phyloP scores from a whole-genome alignment of 306 rosid species.

The Lagenaria siceraria region DNA sequence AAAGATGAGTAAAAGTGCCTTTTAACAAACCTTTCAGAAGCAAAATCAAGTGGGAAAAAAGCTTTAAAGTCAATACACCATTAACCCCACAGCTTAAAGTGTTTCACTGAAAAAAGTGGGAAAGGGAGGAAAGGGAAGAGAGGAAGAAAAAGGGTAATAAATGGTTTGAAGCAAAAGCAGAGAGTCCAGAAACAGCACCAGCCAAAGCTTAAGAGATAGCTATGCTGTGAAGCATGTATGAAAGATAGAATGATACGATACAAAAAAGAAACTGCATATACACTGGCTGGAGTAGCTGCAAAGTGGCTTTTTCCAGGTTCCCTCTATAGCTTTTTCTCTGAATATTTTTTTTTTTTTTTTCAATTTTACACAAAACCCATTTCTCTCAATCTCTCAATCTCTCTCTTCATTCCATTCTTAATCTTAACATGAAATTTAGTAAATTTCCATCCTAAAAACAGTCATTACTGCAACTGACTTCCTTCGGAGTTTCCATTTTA shows the following conservation, averaged over 20 bases:
- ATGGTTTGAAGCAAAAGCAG: conserved; percentile 12
- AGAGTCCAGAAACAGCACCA: conserved; percentile 12
- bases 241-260: conserved; percentile 6
- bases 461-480: neutral
- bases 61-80: conserved; percentile 35
- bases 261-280: conserved; percentile 5
- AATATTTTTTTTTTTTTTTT: neutral
- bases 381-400: neutral
- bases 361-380: neutral
- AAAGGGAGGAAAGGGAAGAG: neutral
- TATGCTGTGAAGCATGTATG: conserved; percentile 7
- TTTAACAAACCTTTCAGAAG: conserved; percentile 26
- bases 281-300: neutral
- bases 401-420: neutral
- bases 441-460: neutral
- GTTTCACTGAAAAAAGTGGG: conserved; percentile 11
- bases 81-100: conserved; percentile 26
- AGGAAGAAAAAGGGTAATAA: neutral
- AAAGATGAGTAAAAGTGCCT: conserved; percentile 29
- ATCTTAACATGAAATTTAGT: conserved; percentile 1
- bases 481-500: neutral
- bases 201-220: neutral
- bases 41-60: conserved; percentile 26
- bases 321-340: conserved; percentile 13
- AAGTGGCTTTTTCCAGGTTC: conserved; percentile 3